Evolutionary conservation across 2,329 filamentous ascomycete genomes (phyloP).

Genomic region (Plectosphaerella sp.): DNA sequence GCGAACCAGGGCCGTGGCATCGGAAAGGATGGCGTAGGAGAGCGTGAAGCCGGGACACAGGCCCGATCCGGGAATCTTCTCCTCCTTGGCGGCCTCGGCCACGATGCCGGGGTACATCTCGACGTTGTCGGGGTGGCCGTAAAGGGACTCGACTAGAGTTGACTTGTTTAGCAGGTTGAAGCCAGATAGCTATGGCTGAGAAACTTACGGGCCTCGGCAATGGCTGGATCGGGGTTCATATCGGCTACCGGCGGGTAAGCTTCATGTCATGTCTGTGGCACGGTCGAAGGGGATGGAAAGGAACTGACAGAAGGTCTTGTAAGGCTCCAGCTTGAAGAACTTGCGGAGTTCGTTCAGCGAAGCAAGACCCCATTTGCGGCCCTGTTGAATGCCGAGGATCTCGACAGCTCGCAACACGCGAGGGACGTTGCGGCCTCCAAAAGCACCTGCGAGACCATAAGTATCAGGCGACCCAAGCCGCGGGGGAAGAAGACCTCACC

Average conservation of each 20-base stretch:
- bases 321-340: constrained; percentile 55
- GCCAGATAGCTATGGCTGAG: not conserved
- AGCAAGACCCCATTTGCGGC: constrained; percentile 55
- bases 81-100: constrained; percentile 51
- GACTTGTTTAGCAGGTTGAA: constrained; percentile 11
- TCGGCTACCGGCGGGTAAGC: constrained; percentile 21
- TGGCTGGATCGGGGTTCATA: constrained; percentile 53
- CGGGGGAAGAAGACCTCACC: constrained; percentile 21
- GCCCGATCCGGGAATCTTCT: constrained; percentile 45
- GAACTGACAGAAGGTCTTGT: constrained; percentile 43
- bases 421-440: constrained; percentile 56
- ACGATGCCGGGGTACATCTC: constrained; percentile 68
- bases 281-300: not conserved
- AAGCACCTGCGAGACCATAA: constrained; percentile 23
- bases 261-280: not conserved
- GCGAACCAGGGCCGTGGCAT: constrained; percentile 55
- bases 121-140: constrained; percentile 60
- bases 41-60: constrained; percentile 49
- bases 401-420: constrained; percentile 56
- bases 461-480: not conserved
- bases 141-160: constrained; percentile 48
- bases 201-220: constrained; percentile 27
- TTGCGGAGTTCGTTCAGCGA: constrained; percentile 62
- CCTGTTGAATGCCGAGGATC: constrained; percentile 57
- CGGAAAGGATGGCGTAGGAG: constrained; percentile 52